Evolutionary conservation across 257 asterid species (phyloP).

Genomic region (Solanum pimpinellifolium): DNA sequence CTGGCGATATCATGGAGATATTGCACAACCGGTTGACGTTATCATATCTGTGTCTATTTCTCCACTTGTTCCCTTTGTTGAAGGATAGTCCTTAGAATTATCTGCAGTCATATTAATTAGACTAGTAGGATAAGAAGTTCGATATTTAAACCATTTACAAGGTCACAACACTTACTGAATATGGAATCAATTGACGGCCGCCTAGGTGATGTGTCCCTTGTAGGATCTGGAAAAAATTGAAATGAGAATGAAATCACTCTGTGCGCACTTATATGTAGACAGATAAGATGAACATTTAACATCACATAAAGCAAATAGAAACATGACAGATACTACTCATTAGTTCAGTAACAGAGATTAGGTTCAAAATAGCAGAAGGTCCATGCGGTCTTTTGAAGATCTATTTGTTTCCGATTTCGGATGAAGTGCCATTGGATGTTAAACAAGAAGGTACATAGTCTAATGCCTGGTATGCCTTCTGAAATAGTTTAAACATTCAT

Average conservation of each 20-base stretch:
- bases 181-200: slow-evolving; percentile 51
- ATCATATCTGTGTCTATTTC: slow-evolving; percentile 50
- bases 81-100: slow-evolving; percentile 21
- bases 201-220: slow-evolving; percentile 48
- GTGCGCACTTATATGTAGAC: background rate
- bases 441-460: background rate
- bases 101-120: slow-evolving; percentile 18
- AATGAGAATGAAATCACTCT: background rate
- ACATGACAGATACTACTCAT: background rate
- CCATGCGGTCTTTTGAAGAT: background rate
- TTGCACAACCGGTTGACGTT: slow-evolving; percentile 34
- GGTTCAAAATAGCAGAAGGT: background rate
- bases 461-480: background rate
- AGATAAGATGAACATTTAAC: background rate
- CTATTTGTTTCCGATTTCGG: background rate
- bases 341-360: background rate
- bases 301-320: background rate
- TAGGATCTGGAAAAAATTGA: slow-evolving; percentile 19
- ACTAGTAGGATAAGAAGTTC: background rate
- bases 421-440: background rate
- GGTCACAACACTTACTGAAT: slow-evolving; percentile 32
- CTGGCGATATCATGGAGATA: slow-evolving; percentile 36
- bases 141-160: background rate
- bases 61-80: slow-evolving; percentile 10
- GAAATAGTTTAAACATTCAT: background rate